Evolutionary conservation across 352 stramenopile genomes (phyloP), one percentile per base, ranked within the genome.

Genomic region (Phytophthora uliginosa): DNA sequence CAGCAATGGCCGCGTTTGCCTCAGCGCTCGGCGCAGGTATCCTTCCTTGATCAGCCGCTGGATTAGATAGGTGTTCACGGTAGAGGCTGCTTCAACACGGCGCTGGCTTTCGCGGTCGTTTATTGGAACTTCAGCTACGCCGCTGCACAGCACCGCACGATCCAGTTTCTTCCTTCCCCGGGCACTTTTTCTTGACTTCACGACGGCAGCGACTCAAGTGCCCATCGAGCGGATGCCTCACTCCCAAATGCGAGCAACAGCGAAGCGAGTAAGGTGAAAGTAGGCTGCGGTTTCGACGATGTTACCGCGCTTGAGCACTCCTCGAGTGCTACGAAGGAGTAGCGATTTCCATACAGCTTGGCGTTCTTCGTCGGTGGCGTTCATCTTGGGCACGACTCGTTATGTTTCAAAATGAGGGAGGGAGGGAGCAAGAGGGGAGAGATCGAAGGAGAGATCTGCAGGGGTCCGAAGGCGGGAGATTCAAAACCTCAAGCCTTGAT

Each of bases 1-100:
- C 28, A 69, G 40, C 3, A 56, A 18, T 31, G 61, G 61, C 4
- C 61, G 61, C 8, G 61, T 62, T 56, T 57, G 51, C 2, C 51
- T 12, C 18, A 69, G 26, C 10, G 61, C 26, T 4, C 61, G 61
- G 4, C 52, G 36, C 5, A 69, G 18, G 26, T 51, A 69, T 20
- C 38, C 61, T 34, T 69, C 61, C 28, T 31, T 31, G 28, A 31
- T 31, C 28, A 31, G 28, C 28, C 28, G 28, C 28, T 31, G 28
- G 4, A 66, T 22, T 2, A 66, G 12, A 42, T 66, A 59, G 7
- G 48, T 22, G 36, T 13, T 59, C 0, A 45, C 7, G 17, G 8
- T 26, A 24, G 59, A 36, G 1, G 33, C 48, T 18, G 24, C 9
- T 18, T 69, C 36, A 17, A 60, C 28, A 3, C 5, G 28, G 0